Conservation (phyloP, 352 stramenopile species). For the Pythium monospermum region DNA sequence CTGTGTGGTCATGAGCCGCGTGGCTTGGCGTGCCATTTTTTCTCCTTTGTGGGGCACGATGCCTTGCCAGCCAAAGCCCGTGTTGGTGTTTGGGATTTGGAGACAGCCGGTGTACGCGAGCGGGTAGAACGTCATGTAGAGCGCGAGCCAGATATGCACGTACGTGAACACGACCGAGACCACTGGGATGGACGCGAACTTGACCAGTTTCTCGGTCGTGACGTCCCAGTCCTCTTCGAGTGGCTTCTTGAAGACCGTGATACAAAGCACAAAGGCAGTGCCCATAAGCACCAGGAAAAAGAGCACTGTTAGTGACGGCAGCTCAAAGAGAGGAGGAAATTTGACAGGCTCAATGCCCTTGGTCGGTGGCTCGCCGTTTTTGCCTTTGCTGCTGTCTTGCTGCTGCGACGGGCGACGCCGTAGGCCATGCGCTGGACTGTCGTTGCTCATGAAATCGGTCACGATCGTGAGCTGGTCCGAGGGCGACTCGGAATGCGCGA, state of each 20-base stretch:
- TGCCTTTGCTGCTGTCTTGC: background rate
- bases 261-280: conserved; percentile 53
- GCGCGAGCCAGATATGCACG: conserved; percentile 93
- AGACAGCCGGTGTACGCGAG: conserved; percentile 91
- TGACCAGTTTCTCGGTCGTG: conserved; percentile 58
- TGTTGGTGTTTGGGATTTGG: conserved; percentile 85
- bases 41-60: conserved; percentile 97
- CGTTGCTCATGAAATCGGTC: conserved; percentile 59
- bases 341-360: conserved; percentile 43
- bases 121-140: conserved; percentile 98
- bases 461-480: conserved; percentile 50
- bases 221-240: conserved; percentile 45
- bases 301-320: conserved; percentile 55
- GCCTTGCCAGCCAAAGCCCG: conserved; percentile 95
- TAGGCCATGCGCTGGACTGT: conserved; percentile 9
- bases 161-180: conserved; percentile 92
- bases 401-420: conserved; percentile 11
- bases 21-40: conserved; percentile 94
- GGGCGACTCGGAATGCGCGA: conserved; percentile 52
- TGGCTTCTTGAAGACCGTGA: conserved; percentile 64
- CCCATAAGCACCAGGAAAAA: conserved; percentile 47
- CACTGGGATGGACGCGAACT: conserved; percentile 79
- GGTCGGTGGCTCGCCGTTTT: conserved; percentile 7
- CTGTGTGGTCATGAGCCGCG: conserved; percentile 92
- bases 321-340: conserved; percentile 80